These are phyloP conservation scores for Sporothrix brasiliensis DNA, from an alignment of 2,329 filamentous ascomycete species.

Conservation along the genomic window DNA sequence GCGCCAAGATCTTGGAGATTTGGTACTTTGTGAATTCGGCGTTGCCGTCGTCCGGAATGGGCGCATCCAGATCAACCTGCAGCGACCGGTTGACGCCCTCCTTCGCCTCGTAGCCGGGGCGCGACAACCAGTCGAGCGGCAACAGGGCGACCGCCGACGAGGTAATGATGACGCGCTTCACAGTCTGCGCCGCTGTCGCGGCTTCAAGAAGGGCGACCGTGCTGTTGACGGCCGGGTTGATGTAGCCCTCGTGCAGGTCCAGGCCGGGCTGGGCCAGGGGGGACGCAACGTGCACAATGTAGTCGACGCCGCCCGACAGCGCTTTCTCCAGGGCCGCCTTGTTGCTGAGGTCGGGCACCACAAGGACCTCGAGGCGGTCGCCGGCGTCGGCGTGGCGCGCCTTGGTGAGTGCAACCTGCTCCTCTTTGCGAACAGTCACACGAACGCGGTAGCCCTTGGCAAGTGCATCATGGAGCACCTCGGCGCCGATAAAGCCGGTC, in stretches of 20 bases:
- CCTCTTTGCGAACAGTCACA: constrained; percentile 20
- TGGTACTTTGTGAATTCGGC: constrained; percentile 39
- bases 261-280: not conserved
- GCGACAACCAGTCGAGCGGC: not conserved
- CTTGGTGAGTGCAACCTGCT: constrained; percentile 6
- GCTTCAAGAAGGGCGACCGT: constrained; percentile 33
- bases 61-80: not conserved
- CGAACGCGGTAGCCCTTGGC: constrained; percentile 25
- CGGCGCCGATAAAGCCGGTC: constrained; percentile 41
- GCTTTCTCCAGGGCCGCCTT: not conserved
- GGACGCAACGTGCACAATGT: constrained; percentile 28
- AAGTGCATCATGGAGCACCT: constrained; percentile 18
- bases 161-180: constrained; percentile 29
- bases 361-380: constrained; percentile 10
- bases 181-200: not conserved
- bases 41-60: constrained; percentile 37
- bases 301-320: not conserved
- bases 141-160: constrained; percentile 22
- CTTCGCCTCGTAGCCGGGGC: not conserved
- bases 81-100: not conserved
- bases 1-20: constrained; percentile 37
- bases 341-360: constrained; percentile 19
- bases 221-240: constrained; percentile 39
- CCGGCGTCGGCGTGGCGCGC: not conserved
- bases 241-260: constrained; percentile 34